phyloP scores from a whole-genome alignment of 805 yeast species.

The Yarrowia sp. region DNA sequence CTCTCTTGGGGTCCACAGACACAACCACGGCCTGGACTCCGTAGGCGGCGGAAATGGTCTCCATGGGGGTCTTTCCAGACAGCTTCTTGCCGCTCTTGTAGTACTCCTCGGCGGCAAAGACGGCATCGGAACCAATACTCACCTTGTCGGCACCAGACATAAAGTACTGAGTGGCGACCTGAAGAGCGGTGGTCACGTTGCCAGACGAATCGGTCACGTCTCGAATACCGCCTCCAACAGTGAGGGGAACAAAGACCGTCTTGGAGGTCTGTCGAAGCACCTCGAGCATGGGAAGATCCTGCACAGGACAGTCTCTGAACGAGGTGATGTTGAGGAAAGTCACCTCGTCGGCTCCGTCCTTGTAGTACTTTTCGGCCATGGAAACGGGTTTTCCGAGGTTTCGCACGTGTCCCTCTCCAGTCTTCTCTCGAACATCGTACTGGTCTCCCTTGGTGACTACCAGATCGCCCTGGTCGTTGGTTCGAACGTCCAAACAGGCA shows the following conservation, averaged over 20 bases:
- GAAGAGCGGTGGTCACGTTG: constrained; percentile 75
- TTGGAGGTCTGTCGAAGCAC: constrained; percentile 83
- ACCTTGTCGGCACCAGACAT: constrained; percentile 98
- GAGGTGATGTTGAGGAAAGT: constrained; percentile 95
- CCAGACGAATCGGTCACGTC: constrained; percentile 86
- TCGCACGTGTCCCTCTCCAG: constrained; percentile 64
- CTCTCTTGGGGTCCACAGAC: constrained; percentile 96
- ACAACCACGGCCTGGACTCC: constrained; percentile 98
- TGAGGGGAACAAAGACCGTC: constrained; percentile 93
- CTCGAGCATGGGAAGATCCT: constrained; percentile 94
- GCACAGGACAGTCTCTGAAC: constrained; percentile 90
- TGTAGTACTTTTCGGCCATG: constrained; percentile 85
- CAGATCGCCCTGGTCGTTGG: constrained; percentile 92
- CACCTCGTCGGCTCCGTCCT: constrained; percentile 97
- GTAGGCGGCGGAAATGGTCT: constrained; percentile 87
- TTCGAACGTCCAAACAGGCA: constrained; percentile 96
- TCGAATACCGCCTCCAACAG: constrained; percentile 98
- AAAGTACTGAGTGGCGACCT: constrained; percentile 91
- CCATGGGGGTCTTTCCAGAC: constrained; percentile 86
- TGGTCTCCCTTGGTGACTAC: constrained; percentile 99
- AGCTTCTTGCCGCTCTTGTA: constrained; percentile 64
- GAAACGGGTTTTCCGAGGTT: constrained; percentile 97
- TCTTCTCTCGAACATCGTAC: constrained; percentile 90
- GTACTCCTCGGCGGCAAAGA: constrained; percentile 83
- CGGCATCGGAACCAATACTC: constrained; percentile 98